phyloP scores from a whole-genome alignment of 345 rosid species.

The Populus alba region DNA sequence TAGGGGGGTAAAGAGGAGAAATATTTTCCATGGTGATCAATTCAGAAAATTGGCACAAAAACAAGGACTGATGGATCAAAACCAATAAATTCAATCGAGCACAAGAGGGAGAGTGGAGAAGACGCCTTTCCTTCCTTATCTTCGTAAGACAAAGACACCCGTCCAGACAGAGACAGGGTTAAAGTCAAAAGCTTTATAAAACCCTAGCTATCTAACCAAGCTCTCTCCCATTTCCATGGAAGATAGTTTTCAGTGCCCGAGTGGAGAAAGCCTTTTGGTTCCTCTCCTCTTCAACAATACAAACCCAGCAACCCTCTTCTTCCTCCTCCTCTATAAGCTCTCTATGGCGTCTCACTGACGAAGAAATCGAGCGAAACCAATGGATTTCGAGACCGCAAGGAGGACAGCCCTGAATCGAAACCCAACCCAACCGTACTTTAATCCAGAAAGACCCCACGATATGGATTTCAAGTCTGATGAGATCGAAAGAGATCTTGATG shows the following conservation, averaged over 20 bases:
- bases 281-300: slow-evolving; percentile 32
- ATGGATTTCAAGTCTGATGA: slow-evolving; percentile 20
- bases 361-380: slow-evolving; percentile 52
- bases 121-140: too few species aligned
- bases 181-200: background rate
- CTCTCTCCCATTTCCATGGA: slow-evolving; percentile 15
- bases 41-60: too few species aligned
- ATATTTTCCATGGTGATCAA: too few species aligned
- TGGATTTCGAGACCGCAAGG: slow-evolving; percentile 34
- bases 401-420: slow-evolving; percentile 19
- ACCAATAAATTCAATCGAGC: too few species aligned
- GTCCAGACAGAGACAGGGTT: too few species aligned
- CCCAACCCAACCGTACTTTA: background rate
- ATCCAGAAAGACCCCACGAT: slow-evolving; percentile 13
- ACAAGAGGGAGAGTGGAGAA: too few species aligned
- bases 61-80: too few species aligned
- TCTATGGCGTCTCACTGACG: slow-evolving; percentile 70
- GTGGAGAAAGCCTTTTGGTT: slow-evolving; percentile 69
- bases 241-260: slow-evolving; percentile 66
- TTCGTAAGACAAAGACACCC: too few species aligned
- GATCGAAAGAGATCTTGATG: slow-evolving; percentile 40
- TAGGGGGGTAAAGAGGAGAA: too few species aligned
- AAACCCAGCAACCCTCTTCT: background rate
- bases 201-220: slow-evolving; percentile 5
- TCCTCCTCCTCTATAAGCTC: slow-evolving; percentile 24